These are phyloP conservation scores for Coniochaeta sp. DNA, from an alignment of 2,329 filamentous ascomycete genomes.

Conservation along the genomic window DNA sequence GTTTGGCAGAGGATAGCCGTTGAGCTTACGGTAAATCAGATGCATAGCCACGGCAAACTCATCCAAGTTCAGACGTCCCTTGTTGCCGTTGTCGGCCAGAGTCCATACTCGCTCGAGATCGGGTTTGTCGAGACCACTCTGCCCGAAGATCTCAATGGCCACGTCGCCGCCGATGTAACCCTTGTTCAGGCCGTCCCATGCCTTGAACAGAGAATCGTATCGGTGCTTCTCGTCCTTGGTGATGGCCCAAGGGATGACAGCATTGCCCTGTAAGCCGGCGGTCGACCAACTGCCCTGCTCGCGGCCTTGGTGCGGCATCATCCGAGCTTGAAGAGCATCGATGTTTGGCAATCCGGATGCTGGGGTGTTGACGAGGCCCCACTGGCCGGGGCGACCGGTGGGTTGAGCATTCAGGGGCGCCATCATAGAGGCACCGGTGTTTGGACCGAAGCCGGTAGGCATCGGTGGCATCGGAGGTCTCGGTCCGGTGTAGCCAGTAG, in stretches of 20 bases:
- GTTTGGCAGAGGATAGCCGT: constrained; percentile 87
- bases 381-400: constrained; percentile 87
- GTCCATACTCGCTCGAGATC: constrained; percentile 95
- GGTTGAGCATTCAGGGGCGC: constrained; percentile 82
- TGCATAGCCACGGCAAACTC: constrained; percentile 99
- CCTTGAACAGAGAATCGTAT: constrained; percentile 90
- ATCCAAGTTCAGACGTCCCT: constrained; percentile 88
- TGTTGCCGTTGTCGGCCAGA: constrained; percentile 86
- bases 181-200: constrained; percentile 92
- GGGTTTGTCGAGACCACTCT: constrained; percentile 85
- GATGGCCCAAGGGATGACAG: constrained; percentile 95
- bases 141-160: constrained; percentile 94
- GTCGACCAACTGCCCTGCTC: constrained; percentile 80
- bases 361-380: constrained; percentile 96
- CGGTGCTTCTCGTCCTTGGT: constrained; percentile 98
- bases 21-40: constrained; percentile 93
- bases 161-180: constrained; percentile 88
- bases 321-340: constrained; percentile 81
- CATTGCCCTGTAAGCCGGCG: constrained; percentile 82
- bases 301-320: constrained; percentile 95
- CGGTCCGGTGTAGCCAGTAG: constrained; percentile 75
- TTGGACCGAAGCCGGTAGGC: constrained; percentile 53
- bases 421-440: constrained; percentile 38
- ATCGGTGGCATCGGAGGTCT: constrained; percentile 80
- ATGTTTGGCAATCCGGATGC: constrained; percentile 87